Evolutionary conservation across 371 early-diverging fungal species (phyloP), one percentile per base, ranked within the genome.

Genomic region (Caulochytrium protostelioides): DNA sequence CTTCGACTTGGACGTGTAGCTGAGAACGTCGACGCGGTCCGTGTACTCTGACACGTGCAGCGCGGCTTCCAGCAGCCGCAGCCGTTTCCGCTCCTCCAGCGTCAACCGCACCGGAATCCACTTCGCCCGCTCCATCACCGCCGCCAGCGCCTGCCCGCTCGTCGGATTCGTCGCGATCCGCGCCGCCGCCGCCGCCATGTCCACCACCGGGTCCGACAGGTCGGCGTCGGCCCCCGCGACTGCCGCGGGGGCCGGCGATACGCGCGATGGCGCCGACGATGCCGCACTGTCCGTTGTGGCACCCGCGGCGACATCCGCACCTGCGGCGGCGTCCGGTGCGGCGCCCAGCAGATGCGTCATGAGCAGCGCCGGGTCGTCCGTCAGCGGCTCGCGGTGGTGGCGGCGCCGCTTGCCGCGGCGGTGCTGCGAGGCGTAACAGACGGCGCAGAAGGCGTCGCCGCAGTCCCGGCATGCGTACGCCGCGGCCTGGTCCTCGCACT

Each of bases 51-150:
- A 72, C n/a, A 94, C 92, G 46, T 74, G 76, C 31, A 94, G 55
- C 0, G 86, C 89, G 2, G 92, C 83, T 43, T 91, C 91, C 24
- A 94, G 55, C 56, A 94, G 60, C 34, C 92, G 67, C 35, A 94
- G 53, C 29, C 59, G 71, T 51, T 83, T 90, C 39, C 94, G 69
- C 50, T 94, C 95, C 26, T 72, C 61, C 29, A 76, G 41, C 20
- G 75, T 72, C 47, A 94, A 56, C 17, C 95, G 77, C 42, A 94
- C 44, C 3, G 95, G 95, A 42, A 92, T 89, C 49, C 62, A 85
- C 53, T 83, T 86, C 28, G 87, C 55, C 15, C 90, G 71, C 46
- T 71, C 76, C 30, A 59, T 55, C 52, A 83, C n/a, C n/a, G n/a
- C n/a, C n/a, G 77, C 71, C 78, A 80, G 32, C 67, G 67, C 2